Conservation (phyloP, 164 flowering plant genomes). For the Brasenia schreberi region DNA sequence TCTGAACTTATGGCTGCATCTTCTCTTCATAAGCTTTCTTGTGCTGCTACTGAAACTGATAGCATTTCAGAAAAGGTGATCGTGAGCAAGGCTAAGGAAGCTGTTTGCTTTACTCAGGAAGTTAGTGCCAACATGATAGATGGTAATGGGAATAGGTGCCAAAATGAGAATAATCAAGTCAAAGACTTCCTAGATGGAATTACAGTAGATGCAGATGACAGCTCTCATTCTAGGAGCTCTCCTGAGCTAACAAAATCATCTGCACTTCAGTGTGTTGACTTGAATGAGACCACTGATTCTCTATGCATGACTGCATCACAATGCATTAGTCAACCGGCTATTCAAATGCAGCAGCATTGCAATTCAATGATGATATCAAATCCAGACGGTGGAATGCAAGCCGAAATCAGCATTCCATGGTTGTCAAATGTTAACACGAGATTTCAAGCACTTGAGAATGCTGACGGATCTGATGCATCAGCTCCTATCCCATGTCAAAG, state of each 20-base stretch:
- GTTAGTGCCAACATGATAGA: neutral
- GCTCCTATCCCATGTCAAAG: neutral
- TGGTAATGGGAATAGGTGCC: neutral
- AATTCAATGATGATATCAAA: neutral
- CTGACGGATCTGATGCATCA: neutral
- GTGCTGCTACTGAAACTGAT: neutral
- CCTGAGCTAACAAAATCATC: neutral
- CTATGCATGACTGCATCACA: neutral
- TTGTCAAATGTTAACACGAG: conserved; percentile 7
- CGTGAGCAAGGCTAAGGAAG: neutral
- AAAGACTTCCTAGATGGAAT: neutral
- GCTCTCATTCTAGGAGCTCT: neutral
- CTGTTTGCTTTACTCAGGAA: neutral
- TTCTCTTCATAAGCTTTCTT: neutral
- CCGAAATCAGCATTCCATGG: conserved; percentile 6
- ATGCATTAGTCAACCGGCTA: neutral
- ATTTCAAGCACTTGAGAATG: conserved; percentile 3
- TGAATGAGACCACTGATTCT: neutral
- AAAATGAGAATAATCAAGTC: neutral
- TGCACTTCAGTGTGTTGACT: neutral
- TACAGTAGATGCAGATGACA: neutral
- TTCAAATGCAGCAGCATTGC: neutral
- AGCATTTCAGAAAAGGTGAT: neutral
- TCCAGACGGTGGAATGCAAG: conserved; percentile 6
- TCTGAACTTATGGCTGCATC: conserved; percentile 10